A percentile compares a stretch with the other conserved stretches of the same genome.
phyloP scores from a whole-genome alignment of 2,329 filamentous ascomycete species.

The Pezizomycotina sp. region DNA sequence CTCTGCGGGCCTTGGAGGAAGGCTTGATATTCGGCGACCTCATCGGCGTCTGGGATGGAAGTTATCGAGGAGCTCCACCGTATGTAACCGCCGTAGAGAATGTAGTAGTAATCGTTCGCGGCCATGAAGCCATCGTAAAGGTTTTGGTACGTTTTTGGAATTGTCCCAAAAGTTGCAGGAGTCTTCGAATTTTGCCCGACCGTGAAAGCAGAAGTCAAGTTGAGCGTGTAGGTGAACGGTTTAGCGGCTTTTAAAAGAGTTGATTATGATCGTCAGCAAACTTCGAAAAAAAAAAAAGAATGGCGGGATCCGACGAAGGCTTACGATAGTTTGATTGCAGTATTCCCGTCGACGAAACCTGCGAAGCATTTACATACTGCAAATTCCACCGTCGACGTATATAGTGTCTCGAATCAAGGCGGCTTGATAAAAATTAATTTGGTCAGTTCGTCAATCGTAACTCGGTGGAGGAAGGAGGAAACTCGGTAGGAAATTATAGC shows the following conservation, averaged over 20 bases:
- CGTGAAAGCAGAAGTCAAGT: neutral
- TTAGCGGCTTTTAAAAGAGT: neutral
- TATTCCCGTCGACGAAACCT: too few relatives aligned
- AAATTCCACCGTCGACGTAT: constrained; percentile 15
- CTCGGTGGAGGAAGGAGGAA: constrained; percentile 5
- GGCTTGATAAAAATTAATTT: constrained; percentile 9
- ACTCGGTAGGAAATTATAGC: neutral
- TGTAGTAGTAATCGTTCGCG: constrained; percentile 24
- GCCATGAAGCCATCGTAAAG: constrained; percentile 22
- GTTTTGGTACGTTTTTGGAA: constrained; percentile 13
- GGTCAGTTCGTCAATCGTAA: neutral
- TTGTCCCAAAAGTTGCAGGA: too few relatives aligned
- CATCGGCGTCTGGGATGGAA: constrained; percentile 8
- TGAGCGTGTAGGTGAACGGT: constrained; percentile 1
- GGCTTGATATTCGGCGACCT: constrained; percentile 19
- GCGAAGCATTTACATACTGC: constrained; percentile 13
- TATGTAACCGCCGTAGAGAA: constrained; percentile 22
- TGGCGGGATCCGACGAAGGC: constrained; percentile 8
- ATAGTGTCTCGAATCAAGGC: constrained; percentile 17
- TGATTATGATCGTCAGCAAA: neutral
- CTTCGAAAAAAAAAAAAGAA: too few relatives aligned
- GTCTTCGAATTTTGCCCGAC: too few relatives aligned
- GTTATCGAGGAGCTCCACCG: constrained; percentile 14
- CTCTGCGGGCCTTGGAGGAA: constrained; percentile 14
- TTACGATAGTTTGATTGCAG: too few relatives aligned